These are phyloP conservation scores for Diutina pseudorugosa DNA, from an alignment of 1,139 yeast genomes.

Conservation along the genomic window DNA sequence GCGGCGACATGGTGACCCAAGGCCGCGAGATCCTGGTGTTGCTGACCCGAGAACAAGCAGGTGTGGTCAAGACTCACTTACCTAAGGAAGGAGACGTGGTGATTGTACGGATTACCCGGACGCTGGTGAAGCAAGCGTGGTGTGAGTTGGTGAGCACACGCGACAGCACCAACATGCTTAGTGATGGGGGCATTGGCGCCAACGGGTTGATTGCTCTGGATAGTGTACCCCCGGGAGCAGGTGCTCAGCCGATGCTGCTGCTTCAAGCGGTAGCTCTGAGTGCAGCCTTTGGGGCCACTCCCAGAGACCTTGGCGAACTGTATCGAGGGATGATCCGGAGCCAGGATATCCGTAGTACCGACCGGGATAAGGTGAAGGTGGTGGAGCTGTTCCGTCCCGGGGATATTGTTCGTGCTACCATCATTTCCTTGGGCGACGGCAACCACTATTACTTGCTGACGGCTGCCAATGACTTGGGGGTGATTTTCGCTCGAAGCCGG, in stretches of 20 bases:
- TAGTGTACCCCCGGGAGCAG: slow-evolving; percentile 35
- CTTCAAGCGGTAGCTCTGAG: slow-evolving; percentile 35
- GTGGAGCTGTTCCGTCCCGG: slow-evolving; percentile 81
- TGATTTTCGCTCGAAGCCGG: slow-evolving; percentile 67
- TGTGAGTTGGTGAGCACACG: slow-evolving; percentile 80
- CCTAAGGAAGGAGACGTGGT: slow-evolving; percentile 85
- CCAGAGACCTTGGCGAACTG: slow-evolving; percentile 75
- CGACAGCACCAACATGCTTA: slow-evolving; percentile 41
- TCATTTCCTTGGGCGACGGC: slow-evolving; percentile 88
- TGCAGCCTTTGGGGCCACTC: slow-evolving; percentile 22
- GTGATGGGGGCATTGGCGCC: slow-evolving; percentile 58
- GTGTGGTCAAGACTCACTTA: slow-evolving; percentile 32
- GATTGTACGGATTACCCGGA: slow-evolving; percentile 58
- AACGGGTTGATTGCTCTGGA: slow-evolving; percentile 38
- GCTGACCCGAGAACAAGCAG: not conserved
- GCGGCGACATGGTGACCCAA: slow-evolving; percentile 8
- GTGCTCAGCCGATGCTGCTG: slow-evolving; percentile 32
- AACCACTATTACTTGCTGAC: slow-evolving; percentile 81
- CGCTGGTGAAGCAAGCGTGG: slow-evolving; percentile 59
- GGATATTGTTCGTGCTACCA: slow-evolving; percentile 76
- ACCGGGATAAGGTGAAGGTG: slow-evolving; percentile 75
- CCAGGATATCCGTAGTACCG: slow-evolving; percentile 86
- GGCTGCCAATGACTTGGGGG: slow-evolving; percentile 87
- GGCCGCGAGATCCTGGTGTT: slow-evolving; percentile 5
- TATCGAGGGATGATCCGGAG: slow-evolving; percentile 81